Percentiles rank a stretch among this genome's conserved stretches.
Evolutionary conservation across 2,329 filamentous ascomycete species (phyloP).

Genomic region (Helotiales sp.): DNA sequence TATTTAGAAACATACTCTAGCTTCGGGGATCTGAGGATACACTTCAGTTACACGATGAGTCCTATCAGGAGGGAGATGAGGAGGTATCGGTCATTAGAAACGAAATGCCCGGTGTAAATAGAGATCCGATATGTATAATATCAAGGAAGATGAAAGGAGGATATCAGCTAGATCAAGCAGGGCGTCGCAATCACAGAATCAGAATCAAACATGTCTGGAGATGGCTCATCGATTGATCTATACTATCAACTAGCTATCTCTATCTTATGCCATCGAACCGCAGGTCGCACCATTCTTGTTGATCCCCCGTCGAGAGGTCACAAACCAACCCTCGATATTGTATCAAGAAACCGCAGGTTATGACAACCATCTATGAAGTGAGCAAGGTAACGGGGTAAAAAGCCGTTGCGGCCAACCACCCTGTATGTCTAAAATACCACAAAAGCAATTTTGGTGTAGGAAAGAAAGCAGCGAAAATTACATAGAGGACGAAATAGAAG

Average conservation of each 20-base stretch:
- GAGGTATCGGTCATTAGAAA: no score
- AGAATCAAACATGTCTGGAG: not conserved
- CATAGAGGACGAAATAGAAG: constrained; percentile 22
- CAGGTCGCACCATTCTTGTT: not conserved
- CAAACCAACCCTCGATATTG: not conserved
- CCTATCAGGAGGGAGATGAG: no score
- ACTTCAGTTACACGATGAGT: no score
- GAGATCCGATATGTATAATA: no score
- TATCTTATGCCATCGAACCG: not conserved
- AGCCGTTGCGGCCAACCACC: constrained; percentile 10
- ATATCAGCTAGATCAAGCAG: no score
- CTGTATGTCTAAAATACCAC: constrained; percentile 20
- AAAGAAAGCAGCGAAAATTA: constrained; percentile 27
- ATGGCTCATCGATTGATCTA: constrained; percentile 14
- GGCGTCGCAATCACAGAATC: not conserved
- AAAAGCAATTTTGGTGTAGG: constrained; percentile 25
- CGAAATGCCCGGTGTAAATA: no score
- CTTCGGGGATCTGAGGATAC: no score
- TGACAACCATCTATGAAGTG: constrained; percentile 12
- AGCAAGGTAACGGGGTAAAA: not conserved
- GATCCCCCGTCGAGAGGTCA: not conserved
- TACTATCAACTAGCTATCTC: constrained; percentile 12
- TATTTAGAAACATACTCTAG: no score
- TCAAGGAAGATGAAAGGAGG: no score
- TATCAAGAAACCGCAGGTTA: not conserved